Evolutionary conservation across 768 basidiomycete genomes (phyloP).

Genomic region (Leccinum variicolor): DNA sequence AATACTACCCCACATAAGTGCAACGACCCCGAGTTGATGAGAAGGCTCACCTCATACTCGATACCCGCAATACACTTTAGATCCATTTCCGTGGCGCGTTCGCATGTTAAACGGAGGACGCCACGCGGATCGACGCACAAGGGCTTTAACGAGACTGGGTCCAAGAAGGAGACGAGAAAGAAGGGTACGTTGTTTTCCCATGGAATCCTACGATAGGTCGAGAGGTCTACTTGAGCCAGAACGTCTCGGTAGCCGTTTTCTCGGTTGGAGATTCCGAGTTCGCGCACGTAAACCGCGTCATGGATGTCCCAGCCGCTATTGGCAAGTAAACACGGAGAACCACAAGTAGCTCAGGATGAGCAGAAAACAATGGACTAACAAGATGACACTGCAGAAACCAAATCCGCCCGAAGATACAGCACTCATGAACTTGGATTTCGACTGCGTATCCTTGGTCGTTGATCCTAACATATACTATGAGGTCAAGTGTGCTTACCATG

Average conservation of each 20-base stretch:
- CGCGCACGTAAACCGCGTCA: slow-evolving; percentile 77
- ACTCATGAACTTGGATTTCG: slow-evolving; percentile 86
- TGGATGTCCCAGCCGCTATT: slow-evolving; percentile 89
- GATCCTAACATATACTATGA: background rate
- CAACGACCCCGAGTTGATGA: background rate
- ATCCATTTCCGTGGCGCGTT: slow-evolving; percentile 44
- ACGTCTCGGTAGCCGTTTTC: slow-evolving; percentile 92
- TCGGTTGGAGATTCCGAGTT: slow-evolving; percentile 87
- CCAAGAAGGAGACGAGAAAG: slow-evolving; percentile 87
- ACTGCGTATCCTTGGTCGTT: slow-evolving; percentile 44
- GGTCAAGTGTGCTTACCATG: slow-evolving; percentile 50
- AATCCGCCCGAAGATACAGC: slow-evolving; percentile 80
- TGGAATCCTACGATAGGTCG: slow-evolving; percentile 83
- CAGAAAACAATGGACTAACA: slow-evolving; percentile 47
- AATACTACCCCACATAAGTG: slow-evolving; percentile 52
- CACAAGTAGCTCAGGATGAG: background rate
- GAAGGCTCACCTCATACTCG: slow-evolving; percentile 77
- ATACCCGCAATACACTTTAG: slow-evolving; percentile 78
- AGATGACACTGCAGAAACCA: slow-evolving; percentile 91
- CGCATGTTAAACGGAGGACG: slow-evolving; percentile 59
- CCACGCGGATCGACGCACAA: slow-evolving; percentile 85
- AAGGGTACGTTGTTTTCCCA: slow-evolving; percentile 93
- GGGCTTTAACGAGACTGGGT: slow-evolving; percentile 79
- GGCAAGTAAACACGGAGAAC: slow-evolving; percentile 1
- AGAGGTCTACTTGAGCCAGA: slow-evolving; percentile 80